Percentiles rank a stretch among this genome's conserved stretches.
These are phyloP conservation scores for Kwoniella europaea DNA, from an alignment of 768 basidiomycete species.

Conservation along the genomic window DNA sequence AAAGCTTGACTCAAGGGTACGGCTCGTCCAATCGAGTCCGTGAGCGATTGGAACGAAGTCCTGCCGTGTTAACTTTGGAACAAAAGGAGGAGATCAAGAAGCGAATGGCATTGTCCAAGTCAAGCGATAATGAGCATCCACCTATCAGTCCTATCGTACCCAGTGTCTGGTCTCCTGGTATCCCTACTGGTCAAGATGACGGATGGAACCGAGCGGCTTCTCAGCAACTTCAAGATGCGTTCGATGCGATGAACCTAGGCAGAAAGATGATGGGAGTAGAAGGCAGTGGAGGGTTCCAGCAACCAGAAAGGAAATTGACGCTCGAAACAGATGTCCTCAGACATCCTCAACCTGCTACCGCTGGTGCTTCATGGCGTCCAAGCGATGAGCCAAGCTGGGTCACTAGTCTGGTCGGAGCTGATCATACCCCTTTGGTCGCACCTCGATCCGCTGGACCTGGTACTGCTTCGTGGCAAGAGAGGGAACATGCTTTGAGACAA, in stretches of 20 bases:
- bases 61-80: conserved; percentile 37
- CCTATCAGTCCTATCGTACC: conserved; percentile 48
- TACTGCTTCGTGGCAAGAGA: conserved; percentile 24
- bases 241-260: conserved; percentile 53
- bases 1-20: conserved; percentile 47
- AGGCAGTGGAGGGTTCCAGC: background rate
- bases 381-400: conserved; percentile 53
- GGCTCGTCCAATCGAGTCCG: conserved; percentile 34
- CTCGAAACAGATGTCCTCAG: conserved; percentile 21
- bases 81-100: conserved; percentile 33
- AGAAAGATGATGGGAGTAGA: conserved; percentile 38
- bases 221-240: conserved; percentile 49
- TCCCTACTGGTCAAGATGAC: conserved; percentile 35
- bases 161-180: conserved; percentile 44
- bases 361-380: background rate
- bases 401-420: conserved; percentile 42
- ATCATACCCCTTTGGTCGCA: conserved; percentile 30
- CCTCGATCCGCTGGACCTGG: conserved; percentile 18
- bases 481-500: conserved; percentile 22
- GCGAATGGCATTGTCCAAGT: conserved; percentile 9
- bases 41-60: conserved; percentile 43
- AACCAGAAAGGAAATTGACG: background rate
- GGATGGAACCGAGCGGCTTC: conserved; percentile 43
- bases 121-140: conserved; percentile 34
- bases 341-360: conserved; percentile 25